Base-by-base conservation (phyloP, 2,329 filamentous ascomycete genomes). In the Stenocarpella maydis region DNA sequence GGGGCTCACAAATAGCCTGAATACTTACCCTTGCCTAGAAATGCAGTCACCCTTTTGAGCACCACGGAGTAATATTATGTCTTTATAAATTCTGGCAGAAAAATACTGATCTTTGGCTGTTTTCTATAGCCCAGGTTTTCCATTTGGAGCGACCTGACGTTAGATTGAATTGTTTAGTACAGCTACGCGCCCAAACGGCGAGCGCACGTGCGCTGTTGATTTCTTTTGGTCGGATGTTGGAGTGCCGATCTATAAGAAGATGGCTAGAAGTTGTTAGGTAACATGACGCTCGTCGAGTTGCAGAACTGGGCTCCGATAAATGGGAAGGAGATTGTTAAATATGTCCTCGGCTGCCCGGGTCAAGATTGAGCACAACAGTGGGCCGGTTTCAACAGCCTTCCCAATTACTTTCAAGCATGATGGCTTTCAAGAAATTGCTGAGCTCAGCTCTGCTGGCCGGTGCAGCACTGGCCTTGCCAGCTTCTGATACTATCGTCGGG, bases 381-480 rank as follows among this genome's bases (percentile, higher is more conserved):
- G 9, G 34, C 34, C 41, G 47, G 34, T n/a, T 8, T 10, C 41
- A 34, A 47, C 28, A 47, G 19, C 26, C 7, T 34, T 45, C 28
- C 26, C 6, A 28, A 34, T 4, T 21, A 43, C 14, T 10, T 34
- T 21, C 55, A 61, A 61, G 2, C 55, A 61, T 21, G 19, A 61
- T 61, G 55, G 55, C 10, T 34, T 47, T 61, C 41, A 47, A 19
- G 19, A 47, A 61, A 21, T 1, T 61, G 43, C 47, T 61, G 41
- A 61, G 55, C 47, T 61, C 55, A 24, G 55, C 41, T 47, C 41
- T 69, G 34, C 69, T 80, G 71, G 78, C 80, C 74, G 77, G 80
- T 68, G 75, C 80, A 65, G 79, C 76, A 41, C 73, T 78, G 31
- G 78, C 78, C 47, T 73, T 77, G 41, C 78, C 80, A 12, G 76